phyloP scores from a whole-genome alignment of 1,284 basidiomycete genomes.

The Butyriboletus appendiculatus region DNA sequence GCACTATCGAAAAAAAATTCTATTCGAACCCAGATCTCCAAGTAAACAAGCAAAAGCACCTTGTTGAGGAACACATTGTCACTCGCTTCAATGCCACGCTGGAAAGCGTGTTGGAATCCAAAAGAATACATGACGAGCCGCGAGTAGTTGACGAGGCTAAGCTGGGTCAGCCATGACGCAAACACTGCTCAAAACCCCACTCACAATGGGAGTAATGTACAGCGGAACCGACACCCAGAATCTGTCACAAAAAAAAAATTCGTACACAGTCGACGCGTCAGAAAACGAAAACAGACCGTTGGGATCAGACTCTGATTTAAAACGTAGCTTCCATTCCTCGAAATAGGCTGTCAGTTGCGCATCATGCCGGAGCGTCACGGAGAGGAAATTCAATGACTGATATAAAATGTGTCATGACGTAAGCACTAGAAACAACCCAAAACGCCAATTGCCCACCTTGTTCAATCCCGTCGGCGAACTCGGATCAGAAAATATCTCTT shows the following conservation, averaged over 20 bases:
- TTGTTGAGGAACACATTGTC: constrained; percentile 71
- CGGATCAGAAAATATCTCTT: constrained; percentile 75
- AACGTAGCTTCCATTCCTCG: constrained; percentile 63
- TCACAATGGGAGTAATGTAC: constrained; percentile 72
- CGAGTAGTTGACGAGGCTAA: constrained; percentile 72
- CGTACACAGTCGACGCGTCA: background rate
- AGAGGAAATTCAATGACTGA: constrained; percentile 66
- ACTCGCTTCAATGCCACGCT: constrained; percentile 60
- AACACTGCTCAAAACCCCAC: constrained; percentile 26
- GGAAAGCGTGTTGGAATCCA: constrained; percentile 80
- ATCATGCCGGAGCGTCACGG: constrained; percentile 63
- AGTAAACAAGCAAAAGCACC: constrained; percentile 38
- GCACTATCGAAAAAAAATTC: constrained; percentile 41
- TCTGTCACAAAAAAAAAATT: constrained; percentile 41
- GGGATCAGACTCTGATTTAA: constrained; percentile 55
- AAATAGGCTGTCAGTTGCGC: constrained; percentile 55
- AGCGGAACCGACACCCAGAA: constrained; percentile 61
- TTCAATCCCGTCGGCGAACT: constrained; percentile 69
- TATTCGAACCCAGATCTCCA: background rate
- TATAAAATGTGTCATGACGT: background rate
- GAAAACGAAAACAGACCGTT: constrained; percentile 39
- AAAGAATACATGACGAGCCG: constrained; percentile 86
- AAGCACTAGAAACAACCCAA: background rate
- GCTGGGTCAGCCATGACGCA: constrained; percentile 14
- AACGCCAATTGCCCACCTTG: no score